Percentiles rank a stretch among this genome's conserved stretches.
These are phyloP conservation scores for Cornus florida DNA, from an alignment of 148 eudicot species.

Conservation along the genomic window DNA sequence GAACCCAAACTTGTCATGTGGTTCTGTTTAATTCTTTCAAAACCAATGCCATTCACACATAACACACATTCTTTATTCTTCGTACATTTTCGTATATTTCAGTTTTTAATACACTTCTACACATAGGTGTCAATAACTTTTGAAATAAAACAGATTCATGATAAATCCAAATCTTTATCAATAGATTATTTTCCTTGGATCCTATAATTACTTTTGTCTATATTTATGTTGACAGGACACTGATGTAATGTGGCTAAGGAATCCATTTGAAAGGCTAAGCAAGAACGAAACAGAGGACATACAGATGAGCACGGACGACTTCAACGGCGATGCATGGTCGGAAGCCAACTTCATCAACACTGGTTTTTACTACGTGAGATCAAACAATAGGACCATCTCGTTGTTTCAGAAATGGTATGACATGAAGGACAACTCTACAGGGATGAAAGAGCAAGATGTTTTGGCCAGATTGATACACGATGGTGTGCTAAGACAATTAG, in stretches of 20 bases:
- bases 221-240: conserved; percentile 31
- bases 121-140: too few species aligned
- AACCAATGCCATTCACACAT: too few species aligned
- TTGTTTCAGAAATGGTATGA: conserved; percentile 43
- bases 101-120: too few species aligned
- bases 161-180: too few species aligned
- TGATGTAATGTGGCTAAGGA: conserved; percentile 52
- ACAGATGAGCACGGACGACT: conserved; percentile 32
- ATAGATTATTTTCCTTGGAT: too few species aligned
- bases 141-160: too few species aligned
- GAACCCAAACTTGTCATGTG: too few species aligned
- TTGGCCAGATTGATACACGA: conserved; percentile 16
- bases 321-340: conserved; percentile 21
- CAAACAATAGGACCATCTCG: conserved; percentile 39
- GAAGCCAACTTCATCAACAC: conserved; percentile 36
- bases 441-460: conserved; percentile 51
- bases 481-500: conserved; percentile 24
- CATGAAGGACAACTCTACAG: conserved; percentile 34
- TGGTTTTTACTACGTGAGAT: conserved; percentile 49
- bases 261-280: conserved; percentile 40
- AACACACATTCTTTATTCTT: too few species aligned
- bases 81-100: too few species aligned
- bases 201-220: too few species aligned
- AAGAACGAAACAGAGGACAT: conserved; percentile 25
- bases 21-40: too few species aligned